A percentile compares a stretch with the other conserved stretches of the same genome.
Evolutionary conservation across 2,329 filamentous ascomycete species (phyloP).

Genomic region (Curvularia eragrostidis): DNA sequence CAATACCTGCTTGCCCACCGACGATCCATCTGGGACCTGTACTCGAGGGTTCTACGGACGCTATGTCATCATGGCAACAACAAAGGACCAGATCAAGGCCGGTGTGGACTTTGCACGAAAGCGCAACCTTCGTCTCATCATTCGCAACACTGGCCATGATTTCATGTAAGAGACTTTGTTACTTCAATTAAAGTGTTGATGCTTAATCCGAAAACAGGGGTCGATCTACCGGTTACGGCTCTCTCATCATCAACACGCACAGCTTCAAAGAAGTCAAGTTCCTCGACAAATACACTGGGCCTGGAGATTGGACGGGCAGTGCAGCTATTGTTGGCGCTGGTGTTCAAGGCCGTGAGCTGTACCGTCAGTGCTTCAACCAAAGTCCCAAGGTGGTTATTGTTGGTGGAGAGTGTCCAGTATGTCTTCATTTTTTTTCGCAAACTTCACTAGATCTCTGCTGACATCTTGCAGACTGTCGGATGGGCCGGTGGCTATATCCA

Average conservation of each 20-base stretch:
- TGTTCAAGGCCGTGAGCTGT: conserved; percentile 45
- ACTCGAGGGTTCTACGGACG: conserved; percentile 43
- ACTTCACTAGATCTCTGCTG: conserved; percentile 7
- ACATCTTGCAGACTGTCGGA: conserved; percentile 41
- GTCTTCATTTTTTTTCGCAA: not conserved
- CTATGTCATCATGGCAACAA: conserved; percentile 46
- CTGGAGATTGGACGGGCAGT: conserved; percentile 42
- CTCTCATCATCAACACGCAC: conserved; percentile 48
- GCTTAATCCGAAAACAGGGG: conserved; percentile 22
- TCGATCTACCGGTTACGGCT: conserved; percentile 44
- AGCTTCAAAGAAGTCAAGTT: conserved; percentile 46
- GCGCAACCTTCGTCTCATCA: conserved; percentile 42
- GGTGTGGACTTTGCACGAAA: conserved; percentile 45
- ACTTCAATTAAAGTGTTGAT: not conserved
- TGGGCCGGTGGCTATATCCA: conserved; percentile 54
- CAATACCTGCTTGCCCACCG: conserved; percentile 42
- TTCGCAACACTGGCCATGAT: conserved; percentile 48
- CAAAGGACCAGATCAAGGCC: conserved; percentile 41
- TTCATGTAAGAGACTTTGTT: conserved; percentile 31
- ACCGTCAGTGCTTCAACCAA: conserved; percentile 39
- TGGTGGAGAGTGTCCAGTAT: conserved; percentile 48
- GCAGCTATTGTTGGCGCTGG: conserved; percentile 45
- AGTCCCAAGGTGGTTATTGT: conserved; percentile 44
- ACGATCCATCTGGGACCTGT: conserved; percentile 35
- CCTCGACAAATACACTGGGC: conserved; percentile 38